Evolutionary conservation across 2,329 filamentous ascomycete genomes (phyloP), one percentile per base, ranked within the genome.

Genomic region (Aspergillus brunneoviolaceus): DNA sequence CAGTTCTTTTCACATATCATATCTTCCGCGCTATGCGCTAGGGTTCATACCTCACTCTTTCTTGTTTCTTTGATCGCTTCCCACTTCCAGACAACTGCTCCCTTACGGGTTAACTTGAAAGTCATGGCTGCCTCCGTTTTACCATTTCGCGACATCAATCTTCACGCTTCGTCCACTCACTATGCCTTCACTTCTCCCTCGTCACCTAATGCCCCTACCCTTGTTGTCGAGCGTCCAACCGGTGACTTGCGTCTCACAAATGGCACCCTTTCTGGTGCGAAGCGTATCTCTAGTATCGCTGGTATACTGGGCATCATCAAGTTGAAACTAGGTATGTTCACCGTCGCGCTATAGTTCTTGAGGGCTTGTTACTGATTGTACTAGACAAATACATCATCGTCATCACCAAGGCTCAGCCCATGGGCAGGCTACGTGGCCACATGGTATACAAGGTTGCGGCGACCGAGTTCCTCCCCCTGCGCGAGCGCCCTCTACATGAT

Each of bases 151-250:
- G 95, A 99, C 82, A 96, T 98, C 82, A 99, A 98, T 77, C 87
- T 99, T 76, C 92, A 96, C 78, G 90, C 92, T 66, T 92, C 94
- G 55, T 84, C 91, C 70, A 91, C 94, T 70, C 89, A 95, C 74
- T 99, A 99, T 82, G 91, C 92, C 70, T 99, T 99, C 78, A 93
- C 91, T 45, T 99, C 95, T 29, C 95, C 95, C 29, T 98, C 95
- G 0, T 94, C 92, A 3, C 92, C 93, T 63, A 87, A 93, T 77
- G 89, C 93, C 29, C 92, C 91, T 14, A 91, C 92, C 10, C 84
- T 99, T 55, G 87, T 96, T 14, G 85, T 99, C 66, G 95, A 98
- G 72, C 87, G 95, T 57, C 95, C 95, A 10, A 95, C 92, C 14
- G 95, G 95, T 62, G 93, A 98, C 77, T 80, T 98, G 55, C 87